phyloP scores from a whole-genome alignment of 2,329 filamentous ascomycete species.

The Tolypocladium guangdongense region DNA sequence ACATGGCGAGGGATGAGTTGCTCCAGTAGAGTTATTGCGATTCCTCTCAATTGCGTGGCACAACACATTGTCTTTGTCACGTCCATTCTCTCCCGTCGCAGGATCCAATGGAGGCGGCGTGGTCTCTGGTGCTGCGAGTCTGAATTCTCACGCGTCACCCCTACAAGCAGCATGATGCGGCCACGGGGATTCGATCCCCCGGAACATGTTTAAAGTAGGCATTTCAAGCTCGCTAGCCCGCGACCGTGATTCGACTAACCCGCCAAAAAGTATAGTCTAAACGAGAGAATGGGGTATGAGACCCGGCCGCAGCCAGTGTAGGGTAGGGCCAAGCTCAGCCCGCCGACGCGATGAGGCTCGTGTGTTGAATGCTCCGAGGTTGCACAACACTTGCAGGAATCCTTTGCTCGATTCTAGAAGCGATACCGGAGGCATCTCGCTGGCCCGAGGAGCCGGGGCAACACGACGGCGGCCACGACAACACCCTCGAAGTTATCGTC shows the following conservation, averaged over 20 bases:
- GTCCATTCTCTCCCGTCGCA: no score
- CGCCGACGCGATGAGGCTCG: no score
- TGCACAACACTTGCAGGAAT: background rate
- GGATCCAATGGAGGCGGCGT: no score
- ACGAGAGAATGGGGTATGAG: background rate
- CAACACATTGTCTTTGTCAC: no score
- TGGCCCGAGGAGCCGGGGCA: background rate
- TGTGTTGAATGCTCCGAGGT: background rate
- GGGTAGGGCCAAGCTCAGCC: background rate
- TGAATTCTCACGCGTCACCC: background rate
- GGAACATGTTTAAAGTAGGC: background rate
- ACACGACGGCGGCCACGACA: background rate
- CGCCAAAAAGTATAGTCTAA: background rate
- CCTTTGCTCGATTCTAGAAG: background rate
- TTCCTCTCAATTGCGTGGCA: no score
- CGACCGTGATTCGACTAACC: background rate
- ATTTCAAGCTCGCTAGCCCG: background rate
- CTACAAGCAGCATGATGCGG: no score
- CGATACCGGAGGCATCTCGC: background rate
- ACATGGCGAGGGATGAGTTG: no score
- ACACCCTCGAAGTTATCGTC: background rate
- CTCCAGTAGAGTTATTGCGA: no score
- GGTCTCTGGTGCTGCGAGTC: no score
- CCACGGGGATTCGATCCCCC: background rate
- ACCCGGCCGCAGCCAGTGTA: no score